A percentile compares a stretch with the other conserved stretches of the same genome.
Conservation (phyloP, 2,329 filamentous ascomycete genomes). For the Fusarium anguioides region DNA sequence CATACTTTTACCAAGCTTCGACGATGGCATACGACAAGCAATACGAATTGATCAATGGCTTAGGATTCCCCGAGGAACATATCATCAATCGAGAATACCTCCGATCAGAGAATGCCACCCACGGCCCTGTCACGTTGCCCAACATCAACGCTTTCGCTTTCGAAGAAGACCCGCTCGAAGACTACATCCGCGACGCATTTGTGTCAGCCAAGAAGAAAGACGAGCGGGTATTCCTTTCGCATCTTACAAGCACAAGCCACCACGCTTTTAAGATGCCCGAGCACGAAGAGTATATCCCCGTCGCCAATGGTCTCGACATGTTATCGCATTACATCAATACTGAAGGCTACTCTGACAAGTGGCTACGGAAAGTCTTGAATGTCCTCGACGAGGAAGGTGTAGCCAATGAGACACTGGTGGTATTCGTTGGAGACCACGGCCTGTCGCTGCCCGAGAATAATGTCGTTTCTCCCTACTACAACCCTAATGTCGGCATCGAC, state of each 20-base stretch:
- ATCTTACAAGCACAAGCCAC: slow-evolving; percentile 51
- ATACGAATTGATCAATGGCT: slow-evolving; percentile 42
- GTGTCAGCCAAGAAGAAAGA: slow-evolving; percentile 45
- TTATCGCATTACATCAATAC: slow-evolving; percentile 48
- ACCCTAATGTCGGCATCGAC: slow-evolving; percentile 45
- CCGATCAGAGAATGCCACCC: slow-evolving; percentile 44
- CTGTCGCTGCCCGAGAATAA: slow-evolving; percentile 49
- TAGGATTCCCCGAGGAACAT: slow-evolving; percentile 47
- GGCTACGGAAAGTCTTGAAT: slow-evolving; percentile 45
- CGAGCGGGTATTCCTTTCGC: slow-evolving; percentile 49
- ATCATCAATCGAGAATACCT: slow-evolving; percentile 47
- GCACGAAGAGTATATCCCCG: slow-evolving; percentile 41
- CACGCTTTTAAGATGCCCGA: slow-evolving; percentile 48
- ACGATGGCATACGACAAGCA: slow-evolving; percentile 50
- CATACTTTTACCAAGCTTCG: slow-evolving; percentile 48
- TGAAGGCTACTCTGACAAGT: slow-evolving; percentile 48
- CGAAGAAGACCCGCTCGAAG: slow-evolving; percentile 46
- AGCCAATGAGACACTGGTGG: slow-evolving; percentile 48
- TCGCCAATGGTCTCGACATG: slow-evolving; percentile 44
- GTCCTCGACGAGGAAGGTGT: slow-evolving; percentile 48
- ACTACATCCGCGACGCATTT: slow-evolving; percentile 50
- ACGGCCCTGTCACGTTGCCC: slow-evolving; percentile 44
- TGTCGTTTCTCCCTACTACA: slow-evolving; percentile 46
- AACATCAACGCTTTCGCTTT: slow-evolving; percentile 52
- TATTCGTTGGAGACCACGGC: slow-evolving; percentile 50